Evolutionary conservation across 2,329 filamentous ascomycete species (phyloP).

Genomic region (Chalaropsis ovoidea): DNA sequence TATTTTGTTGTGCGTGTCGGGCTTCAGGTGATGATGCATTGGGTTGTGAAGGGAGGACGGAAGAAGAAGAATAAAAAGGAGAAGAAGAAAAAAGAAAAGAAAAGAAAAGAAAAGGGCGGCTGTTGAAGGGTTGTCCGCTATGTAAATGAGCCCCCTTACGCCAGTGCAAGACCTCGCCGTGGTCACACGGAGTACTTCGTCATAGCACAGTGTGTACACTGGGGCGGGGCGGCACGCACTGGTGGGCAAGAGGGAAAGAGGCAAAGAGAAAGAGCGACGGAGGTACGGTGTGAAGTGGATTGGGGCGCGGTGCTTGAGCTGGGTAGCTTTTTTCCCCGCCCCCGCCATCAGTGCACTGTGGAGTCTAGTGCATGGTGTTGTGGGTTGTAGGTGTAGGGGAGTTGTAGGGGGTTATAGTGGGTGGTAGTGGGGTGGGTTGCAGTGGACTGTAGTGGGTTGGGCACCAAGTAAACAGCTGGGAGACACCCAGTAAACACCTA

Average conservation of each 20-base stretch:
- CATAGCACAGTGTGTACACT: slow-evolving; percentile 4
- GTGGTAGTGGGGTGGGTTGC: not conserved
- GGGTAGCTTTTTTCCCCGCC: slow-evolving; percentile 14
- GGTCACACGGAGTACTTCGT: not conserved
- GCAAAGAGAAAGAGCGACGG: too few species aligned
- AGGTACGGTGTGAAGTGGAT: too few species aligned
- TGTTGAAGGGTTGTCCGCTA: not conserved
- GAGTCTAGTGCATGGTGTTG: not conserved
- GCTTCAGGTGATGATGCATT: too few species aligned
- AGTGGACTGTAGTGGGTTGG: not conserved
- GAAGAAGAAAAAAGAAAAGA: too few species aligned
- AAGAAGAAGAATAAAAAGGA: too few species aligned
- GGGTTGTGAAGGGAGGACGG: too few species aligned
- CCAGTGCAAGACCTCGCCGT: not conserved
- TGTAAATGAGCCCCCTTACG: not conserved
- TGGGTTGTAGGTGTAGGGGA: not conserved
- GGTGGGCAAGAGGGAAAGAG: too few species aligned
- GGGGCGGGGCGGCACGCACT: slow-evolving; percentile 4
- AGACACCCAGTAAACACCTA: too few species aligned
- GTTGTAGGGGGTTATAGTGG: not conserved
- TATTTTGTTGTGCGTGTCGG: too few species aligned
- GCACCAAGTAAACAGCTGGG: too few species aligned
- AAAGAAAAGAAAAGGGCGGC: too few species aligned
- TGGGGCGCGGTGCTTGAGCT: too few species aligned
- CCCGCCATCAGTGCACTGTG: slow-evolving; percentile 21